Base-by-base conservation (phyloP, 495 filamentous ascomycete species). In the Lophiotrema nucula region DNA sequence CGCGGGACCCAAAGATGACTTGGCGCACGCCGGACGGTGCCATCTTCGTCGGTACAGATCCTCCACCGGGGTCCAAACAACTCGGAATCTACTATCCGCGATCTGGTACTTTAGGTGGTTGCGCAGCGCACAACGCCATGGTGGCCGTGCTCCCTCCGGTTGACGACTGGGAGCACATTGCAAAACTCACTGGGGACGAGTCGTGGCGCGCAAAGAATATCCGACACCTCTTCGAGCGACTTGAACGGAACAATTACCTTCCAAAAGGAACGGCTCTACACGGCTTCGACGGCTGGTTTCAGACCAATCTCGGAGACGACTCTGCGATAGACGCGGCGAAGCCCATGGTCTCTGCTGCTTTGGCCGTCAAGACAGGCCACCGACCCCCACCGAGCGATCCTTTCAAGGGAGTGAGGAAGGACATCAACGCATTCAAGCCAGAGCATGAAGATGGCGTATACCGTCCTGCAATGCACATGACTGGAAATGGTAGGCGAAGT, bases 71-170 rank as follows among this genome's bases (percentile, higher is more conserved):
- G 10, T 72, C 76, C 0, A 60, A 60, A 27, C 53, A 72, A 37
- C 65, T 75, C 49, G 78, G 77, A 5, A 70, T 73, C 28, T 69
- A 70, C n/a, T 81, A 81, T 44, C 79, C 78, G 1, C 72, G 79
- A 1, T 61, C 75, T 1, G 73, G 72, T 1, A 70, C 71, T 0
- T 65, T 81, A 11, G 78, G 79, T 15, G 79, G 77, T 10, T 81
- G 79, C 60, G 69, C 72, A 0, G 67, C 72, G 11, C 77, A 80
- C 66, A 76, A 80, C 53, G 78, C 76, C 43, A 55, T 76, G 10
- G 59, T 78, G 42, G 55, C 69, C 22, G 58, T 77, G 2, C 62
- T 70, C n/a, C 74, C 77, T 1, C 62, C 67, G 43, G 65, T 64
- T 26, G 67, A 63, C 37, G 78, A 81, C 54, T 77, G 74, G 47